A percentile compares a stretch with the other conserved stretches of the same genome.
These are phyloP conservation scores for Lachnellula hyalina DNA, from an alignment of 2,329 filamentous ascomycete genomes.

Conservation along the genomic window DNA sequence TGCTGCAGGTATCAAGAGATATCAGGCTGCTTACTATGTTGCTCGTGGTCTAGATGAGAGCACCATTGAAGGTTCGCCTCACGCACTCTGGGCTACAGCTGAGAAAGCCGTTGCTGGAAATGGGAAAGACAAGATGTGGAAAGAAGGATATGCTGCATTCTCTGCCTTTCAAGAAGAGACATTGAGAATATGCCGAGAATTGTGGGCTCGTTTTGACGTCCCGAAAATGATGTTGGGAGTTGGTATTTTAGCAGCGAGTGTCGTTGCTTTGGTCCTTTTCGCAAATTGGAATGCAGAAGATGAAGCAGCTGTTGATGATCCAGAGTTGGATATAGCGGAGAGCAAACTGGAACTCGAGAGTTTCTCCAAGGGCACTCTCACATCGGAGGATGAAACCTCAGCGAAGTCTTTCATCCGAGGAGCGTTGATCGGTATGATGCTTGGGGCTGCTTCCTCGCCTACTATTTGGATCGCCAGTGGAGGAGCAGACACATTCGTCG, in stretches of 20 bases:
- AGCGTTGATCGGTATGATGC: slow-evolving; percentile 23
- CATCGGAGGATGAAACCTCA: slow-evolving; percentile 22
- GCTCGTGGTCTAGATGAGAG: slow-evolving; percentile 64
- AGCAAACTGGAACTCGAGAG: slow-evolving; percentile 48
- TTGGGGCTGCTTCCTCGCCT: slow-evolving; percentile 22
- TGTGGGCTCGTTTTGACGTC: slow-evolving; percentile 93
- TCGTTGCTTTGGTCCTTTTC: slow-evolving; percentile 69
- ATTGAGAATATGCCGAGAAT: slow-evolving; percentile 68
- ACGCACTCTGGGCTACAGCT: slow-evolving; percentile 55
- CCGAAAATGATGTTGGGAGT: slow-evolving; percentile 81
- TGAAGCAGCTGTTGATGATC: slow-evolving; percentile 48
- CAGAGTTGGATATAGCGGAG: slow-evolving; percentile 57
- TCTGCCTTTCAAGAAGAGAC: slow-evolving; percentile 72
- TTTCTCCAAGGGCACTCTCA: slow-evolving; percentile 20
- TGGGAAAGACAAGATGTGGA: slow-evolving; percentile 37
- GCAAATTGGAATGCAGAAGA: slow-evolving; percentile 55
- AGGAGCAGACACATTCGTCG: slow-evolving; percentile 12
- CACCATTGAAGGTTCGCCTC: slow-evolving; percentile 47
- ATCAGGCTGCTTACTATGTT: slow-evolving; percentile 76
- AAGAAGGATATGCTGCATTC: slow-evolving; percentile 53
- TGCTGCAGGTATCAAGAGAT: slow-evolving; percentile 81
- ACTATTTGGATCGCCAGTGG: slow-evolving; percentile 16
- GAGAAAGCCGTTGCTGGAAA: slow-evolving; percentile 22
- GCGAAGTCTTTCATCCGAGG: slow-evolving; percentile 19
- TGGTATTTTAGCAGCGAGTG: slow-evolving; percentile 59